Conservation (phyloP, 1,284 basidiomycete genomes). For the Leccinum griseonigrum region DNA sequence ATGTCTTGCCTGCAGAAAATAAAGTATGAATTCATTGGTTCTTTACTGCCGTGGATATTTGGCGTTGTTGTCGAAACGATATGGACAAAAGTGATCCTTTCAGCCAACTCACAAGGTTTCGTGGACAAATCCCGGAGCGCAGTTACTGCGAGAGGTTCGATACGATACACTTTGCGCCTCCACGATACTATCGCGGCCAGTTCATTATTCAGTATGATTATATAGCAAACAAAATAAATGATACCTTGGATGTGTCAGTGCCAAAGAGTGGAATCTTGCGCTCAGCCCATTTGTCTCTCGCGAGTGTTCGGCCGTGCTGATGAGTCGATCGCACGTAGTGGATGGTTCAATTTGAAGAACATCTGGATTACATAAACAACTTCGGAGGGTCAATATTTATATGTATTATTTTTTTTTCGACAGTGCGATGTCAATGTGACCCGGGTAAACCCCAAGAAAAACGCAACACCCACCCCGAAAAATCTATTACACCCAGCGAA, state of each 20-base stretch:
- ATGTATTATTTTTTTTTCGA: conserved; percentile 23
- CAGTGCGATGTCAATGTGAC: conserved; percentile 20
- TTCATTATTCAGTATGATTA: not conserved
- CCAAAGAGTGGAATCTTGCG: too few species aligned
- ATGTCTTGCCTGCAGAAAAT: conserved; percentile 45
- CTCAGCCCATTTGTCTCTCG: not conserved
- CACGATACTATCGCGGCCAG: not conserved
- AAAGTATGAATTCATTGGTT: conserved; percentile 52
- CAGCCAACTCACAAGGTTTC: not conserved
- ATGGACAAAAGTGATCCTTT: not conserved
- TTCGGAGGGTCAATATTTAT: conserved; percentile 30
- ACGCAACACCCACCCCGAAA: conserved; percentile 30
- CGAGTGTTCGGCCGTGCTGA: too few species aligned
- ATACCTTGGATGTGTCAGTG: not conserved
- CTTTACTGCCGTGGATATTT: conserved; percentile 51
- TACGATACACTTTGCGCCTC: not conserved
- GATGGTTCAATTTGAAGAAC: too few species aligned
- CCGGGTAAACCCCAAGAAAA: conserved; percentile 31
- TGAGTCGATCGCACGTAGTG: not conserved
- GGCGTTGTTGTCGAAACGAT: conserved; percentile 46
- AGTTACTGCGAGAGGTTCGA: not conserved
- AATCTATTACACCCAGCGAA: conserved; percentile 35
- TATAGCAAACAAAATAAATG: not conserved
- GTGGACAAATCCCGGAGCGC: not conserved
- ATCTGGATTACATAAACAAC: not conserved